phyloP scores from a whole-genome alignment of 2,329 filamentous ascomycete species.

The Diaporthe citri region DNA sequence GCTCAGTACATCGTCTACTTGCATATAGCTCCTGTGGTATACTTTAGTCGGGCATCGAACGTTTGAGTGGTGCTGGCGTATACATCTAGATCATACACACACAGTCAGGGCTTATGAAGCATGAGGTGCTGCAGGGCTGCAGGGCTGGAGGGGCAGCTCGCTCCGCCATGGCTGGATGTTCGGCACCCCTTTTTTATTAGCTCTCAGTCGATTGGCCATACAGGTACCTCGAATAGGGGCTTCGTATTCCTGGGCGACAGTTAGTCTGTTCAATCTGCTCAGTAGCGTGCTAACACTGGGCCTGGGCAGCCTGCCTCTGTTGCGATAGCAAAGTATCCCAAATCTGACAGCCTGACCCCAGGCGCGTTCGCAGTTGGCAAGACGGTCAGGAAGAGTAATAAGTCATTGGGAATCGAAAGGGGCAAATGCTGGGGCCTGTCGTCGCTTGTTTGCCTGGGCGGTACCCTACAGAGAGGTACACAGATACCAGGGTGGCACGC shows the following conservation, averaged over 20 bases:
- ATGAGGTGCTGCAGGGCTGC: background rate
- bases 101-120: conserved; percentile 20
- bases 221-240: conserved; percentile 27
- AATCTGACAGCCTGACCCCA: background rate
- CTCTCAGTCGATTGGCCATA: conserved; percentile 4
- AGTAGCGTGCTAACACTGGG: conserved; percentile 30
- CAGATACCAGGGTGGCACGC: background rate
- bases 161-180: conserved; percentile 22
- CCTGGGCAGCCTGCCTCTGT: conserved; percentile 9
- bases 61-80: background rate
- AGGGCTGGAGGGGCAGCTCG: background rate
- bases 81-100: background rate
- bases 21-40: background rate
- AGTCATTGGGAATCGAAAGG: conserved; percentile 3
- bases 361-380: background rate
- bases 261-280: conserved; percentile 8
- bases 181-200: conserved; percentile 33
- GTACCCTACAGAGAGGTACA: background rate
- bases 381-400: conserved; percentile 7
- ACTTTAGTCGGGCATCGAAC: background rate
- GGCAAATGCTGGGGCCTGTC: background rate
- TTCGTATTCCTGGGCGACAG: conserved; percentile 28
- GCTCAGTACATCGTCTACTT: background rate
- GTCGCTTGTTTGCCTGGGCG: background rate
- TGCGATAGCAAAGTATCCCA: background rate